Conservation (phyloP, 768 basidiomycete species). For the Lentinula detonsa region DNA sequence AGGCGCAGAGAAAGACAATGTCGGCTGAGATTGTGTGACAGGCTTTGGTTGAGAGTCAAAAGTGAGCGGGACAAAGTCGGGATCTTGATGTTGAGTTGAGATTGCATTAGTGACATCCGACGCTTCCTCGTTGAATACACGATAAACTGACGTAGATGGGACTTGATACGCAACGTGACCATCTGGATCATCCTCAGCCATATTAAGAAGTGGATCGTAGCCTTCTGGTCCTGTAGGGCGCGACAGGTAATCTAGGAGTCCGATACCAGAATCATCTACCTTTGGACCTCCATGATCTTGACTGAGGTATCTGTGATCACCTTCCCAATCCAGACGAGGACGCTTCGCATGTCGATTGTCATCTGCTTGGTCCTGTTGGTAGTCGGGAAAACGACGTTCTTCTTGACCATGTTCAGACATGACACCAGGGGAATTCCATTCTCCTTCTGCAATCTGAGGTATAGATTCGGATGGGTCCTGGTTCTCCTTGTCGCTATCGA, state of each 20-base stretch:
- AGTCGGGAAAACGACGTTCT: neutral
- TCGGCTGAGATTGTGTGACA: neutral
- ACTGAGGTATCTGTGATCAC: neutral
- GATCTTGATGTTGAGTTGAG: slow-evolving; percentile 1
- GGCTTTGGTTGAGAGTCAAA: slow-evolving; percentile 11
- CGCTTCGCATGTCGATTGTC: slow-evolving; percentile 8
- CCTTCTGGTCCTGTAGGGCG: neutral
- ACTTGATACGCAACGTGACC: neutral
- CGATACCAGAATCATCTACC: slow-evolving; percentile 19
- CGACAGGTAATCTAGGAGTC: slow-evolving; percentile 4
- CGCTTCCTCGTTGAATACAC: neutral
- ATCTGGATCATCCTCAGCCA: neutral
- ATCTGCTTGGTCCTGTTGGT: neutral
- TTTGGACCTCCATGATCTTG: neutral
- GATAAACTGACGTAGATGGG: neutral
- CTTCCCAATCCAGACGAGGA: slow-evolving; percentile 9
- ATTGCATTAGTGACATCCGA: neutral
- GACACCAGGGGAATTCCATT: neutral
- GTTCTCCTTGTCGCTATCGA: neutral
- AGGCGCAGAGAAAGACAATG: neutral
- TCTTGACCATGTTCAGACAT: neutral
- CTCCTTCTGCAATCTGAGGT: too few relatives aligned
- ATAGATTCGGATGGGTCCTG: neutral
- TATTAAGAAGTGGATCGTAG: neutral
- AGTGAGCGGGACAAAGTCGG: slow-evolving; percentile 14